Conservation (phyloP, 345 rosid genomes). For the Hypericum perforatum region DNA sequence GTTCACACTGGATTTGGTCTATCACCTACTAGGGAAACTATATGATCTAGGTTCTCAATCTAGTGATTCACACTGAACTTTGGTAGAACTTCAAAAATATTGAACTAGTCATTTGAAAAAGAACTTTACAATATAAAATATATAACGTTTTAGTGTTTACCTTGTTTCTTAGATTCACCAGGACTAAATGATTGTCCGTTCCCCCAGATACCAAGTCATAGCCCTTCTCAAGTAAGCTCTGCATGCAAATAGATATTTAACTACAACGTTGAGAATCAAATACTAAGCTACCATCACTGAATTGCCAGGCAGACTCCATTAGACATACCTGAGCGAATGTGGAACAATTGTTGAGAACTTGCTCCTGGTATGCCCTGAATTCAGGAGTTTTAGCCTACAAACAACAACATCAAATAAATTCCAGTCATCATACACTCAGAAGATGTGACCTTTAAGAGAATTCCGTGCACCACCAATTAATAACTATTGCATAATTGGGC, state of each 20-base stretch:
- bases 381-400: conserved; percentile 66
- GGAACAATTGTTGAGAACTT: conserved; percentile 71
- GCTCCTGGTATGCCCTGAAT: conserved; percentile 83
- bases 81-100: too few relatives aligned
- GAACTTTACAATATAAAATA: too few relatives aligned
- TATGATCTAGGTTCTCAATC: too few relatives aligned
- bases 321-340: conserved; percentile 62
- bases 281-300: conserved; percentile 8
- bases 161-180: conserved; percentile 80
- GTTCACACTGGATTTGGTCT: too few relatives aligned
- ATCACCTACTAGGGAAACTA: too few relatives aligned
- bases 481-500: background rate
- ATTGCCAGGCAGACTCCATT: background rate
- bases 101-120: too few relatives aligned
- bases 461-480: background rate
- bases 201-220: conserved; percentile 96
- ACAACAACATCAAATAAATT: conserved; percentile 7
- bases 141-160: conserved; percentile 20
- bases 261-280: conserved; percentile 2
- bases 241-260: conserved; percentile 18
- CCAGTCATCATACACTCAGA: conserved; percentile 9
- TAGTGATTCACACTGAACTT: too few relatives aligned
- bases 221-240: conserved; percentile 61
- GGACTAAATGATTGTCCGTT: conserved; percentile 84
- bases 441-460: conserved; percentile 1